Evolutionary conservation across 352 stramenopile genomes (phyloP), one percentile per base, ranked within the genome.

Genomic region (Pythium sp.): DNA sequence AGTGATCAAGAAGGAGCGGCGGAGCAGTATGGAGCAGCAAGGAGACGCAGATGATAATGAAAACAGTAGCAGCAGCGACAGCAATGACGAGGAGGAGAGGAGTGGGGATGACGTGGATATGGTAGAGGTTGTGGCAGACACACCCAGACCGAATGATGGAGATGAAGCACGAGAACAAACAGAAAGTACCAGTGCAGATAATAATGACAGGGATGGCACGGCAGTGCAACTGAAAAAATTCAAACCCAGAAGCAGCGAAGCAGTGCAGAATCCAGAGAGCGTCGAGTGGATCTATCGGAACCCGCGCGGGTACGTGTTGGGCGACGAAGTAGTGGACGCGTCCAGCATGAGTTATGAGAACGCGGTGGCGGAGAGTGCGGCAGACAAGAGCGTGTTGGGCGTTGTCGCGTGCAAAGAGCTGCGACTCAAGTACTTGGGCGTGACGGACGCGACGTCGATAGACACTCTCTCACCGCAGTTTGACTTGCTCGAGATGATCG

Each of bases 401-500:
- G 74, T 92, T 24, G 82, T 94, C n/a, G 87, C 86, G 4, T 90
- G 81, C 38, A 73, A 89, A 32, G 72, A 87, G 36, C 66, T 92
- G 32, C 74, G 87, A 26, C 72, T 95, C 14, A 83, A 91, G 46
- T 89, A 85, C 66, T 63, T 95, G 9, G 87, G 86, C 1, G 78
- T 93, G 2, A 58, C 84, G 7, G 82, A 92, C 51, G 64, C 77
- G 1, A 87, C 59, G 26, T 65, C 54, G 0, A 79, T 92, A 9
- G 86, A 93, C 41, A 84, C 77, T 11, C 79, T 84, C 12, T 90
- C 82, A 18, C 81, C 78, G 2, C 80, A 91, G 64, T 92, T 92
- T 58, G 87, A 94, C 57, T 26, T 95, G 46, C 74, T 95, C 12
- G 87, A 95, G 64, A 78, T 94, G 55, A 86, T 95, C 41, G 87